Base-by-base conservation (phyloP, 2,329 filamentous ascomycete species). In the Alternaria sp. region DNA sequence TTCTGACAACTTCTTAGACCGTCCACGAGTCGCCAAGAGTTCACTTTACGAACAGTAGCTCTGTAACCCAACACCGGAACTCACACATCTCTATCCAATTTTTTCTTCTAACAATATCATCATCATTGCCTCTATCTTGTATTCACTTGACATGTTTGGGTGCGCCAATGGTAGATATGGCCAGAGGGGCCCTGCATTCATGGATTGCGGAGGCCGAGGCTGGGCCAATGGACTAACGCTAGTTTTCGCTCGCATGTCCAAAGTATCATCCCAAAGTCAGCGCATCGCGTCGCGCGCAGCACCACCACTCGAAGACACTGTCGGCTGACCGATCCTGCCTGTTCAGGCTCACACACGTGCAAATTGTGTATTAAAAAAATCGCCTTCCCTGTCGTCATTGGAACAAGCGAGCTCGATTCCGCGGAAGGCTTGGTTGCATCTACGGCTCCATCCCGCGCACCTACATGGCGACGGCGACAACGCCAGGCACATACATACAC, bases 381-480 rank as follows among this genome's bases (percentile, higher is more conserved):
- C 41, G 40, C 41, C 49, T 25, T 32, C 54, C 9, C 49, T 49
- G 54, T 46, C 54, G 54, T 20, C 43, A 34, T 22, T 36, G 34
- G 41, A 41, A 44, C 36, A 44, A 30, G 49, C n/a, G 44, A 51
- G 41, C 27, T 46, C 48, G 44, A 52, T 45, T 32, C 55, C 54
- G 34, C 57, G 34, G 57, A 57, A 46, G 46, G 52, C 50, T 54
- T 60, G 59, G 59, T 44, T 56, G 57, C 53, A 51, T 43, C 60
- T 41, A 53, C 60, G 38, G 27, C 52, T 54, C 65, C 54, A 62
- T 54, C 54, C 43, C 38, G 57, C 55, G 50, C 52, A 63, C 57
- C 59, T 68, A 52, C 55, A 63, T 69, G 63, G 65, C 67, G 62
- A 59, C 63, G 49, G 60, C 67, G 51, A 57, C 61, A 50, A 59